Evolutionary conservation across 768 basidiomycete species (phyloP).

Genomic region (Amanita pallidorosea): DNA sequence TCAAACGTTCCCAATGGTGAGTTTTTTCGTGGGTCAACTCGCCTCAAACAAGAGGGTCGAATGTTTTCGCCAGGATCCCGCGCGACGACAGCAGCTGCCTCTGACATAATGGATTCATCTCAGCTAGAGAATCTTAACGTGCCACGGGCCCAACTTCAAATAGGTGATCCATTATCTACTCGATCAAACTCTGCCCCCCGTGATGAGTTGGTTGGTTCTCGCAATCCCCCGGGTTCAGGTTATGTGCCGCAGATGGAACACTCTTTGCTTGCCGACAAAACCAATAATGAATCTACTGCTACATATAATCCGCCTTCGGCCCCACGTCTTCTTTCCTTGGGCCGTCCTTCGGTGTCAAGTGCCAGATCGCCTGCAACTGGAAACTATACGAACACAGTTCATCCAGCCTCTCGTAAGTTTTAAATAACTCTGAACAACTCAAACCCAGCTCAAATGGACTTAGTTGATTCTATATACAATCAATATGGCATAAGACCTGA

Average conservation of each 20-base stretch:
- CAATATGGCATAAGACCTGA: conserved; percentile 18
- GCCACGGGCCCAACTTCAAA: background rate
- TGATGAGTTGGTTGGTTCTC: background rate
- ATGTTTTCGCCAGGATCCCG: background rate
- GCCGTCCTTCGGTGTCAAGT: conserved; percentile 18
- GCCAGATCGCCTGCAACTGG: conserved; percentile 17
- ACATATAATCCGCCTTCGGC: conserved; percentile 39
- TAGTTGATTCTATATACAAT: conserved; percentile 11
- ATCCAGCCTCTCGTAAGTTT: conserved; percentile 16
- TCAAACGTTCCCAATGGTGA: background rate
- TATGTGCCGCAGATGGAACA: conserved; percentile 8
- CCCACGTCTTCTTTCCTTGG: conserved; percentile 39
- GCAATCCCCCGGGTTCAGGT: background rate
- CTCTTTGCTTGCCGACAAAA: background rate
- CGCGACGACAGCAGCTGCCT: background rate
- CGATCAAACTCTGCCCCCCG: background rate
- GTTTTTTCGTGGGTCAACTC: background rate
- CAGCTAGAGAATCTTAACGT: background rate
- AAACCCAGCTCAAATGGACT: conserved; percentile 1
- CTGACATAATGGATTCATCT: background rate
- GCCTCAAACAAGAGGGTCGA: background rate
- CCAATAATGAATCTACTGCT: conserved; percentile 6
- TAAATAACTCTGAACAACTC: background rate
- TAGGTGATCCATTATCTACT: background rate
- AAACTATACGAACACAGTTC: conserved; percentile 10